Percentiles rank a stretch among this genome's conserved stretches.
Evolutionary conservation across 306 rosid genomes (phyloP).

Genomic region (Alnus rubra): DNA sequence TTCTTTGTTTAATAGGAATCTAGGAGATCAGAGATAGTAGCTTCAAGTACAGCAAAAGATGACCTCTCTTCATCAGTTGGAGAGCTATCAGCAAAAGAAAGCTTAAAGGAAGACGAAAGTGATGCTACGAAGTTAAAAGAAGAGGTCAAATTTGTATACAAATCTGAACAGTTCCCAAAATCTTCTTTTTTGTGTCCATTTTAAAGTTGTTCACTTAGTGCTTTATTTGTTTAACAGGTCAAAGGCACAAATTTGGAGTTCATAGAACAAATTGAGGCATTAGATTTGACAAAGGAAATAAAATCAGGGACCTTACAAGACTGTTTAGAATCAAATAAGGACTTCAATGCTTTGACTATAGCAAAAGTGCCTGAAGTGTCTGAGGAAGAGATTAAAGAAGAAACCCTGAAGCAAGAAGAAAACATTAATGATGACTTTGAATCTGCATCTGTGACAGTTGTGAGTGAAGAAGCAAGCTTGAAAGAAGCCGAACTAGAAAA

Average conservation of each 20-base stretch:
- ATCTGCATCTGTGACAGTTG: background rate
- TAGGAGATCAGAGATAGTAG: conserved; percentile 5
- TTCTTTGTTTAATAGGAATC: conserved; percentile 14
- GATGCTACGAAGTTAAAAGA: conserved; percentile 1
- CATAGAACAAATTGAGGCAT: conserved; percentile 23
- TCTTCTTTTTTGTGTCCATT: conserved; percentile 1
- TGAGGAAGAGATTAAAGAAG: conserved; percentile 10
- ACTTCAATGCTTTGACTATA: conserved; percentile 6
- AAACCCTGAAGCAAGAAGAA: conserved; percentile 5
- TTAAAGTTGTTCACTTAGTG: background rate
- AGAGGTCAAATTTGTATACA: conserved; percentile 23
- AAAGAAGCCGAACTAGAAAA: conserved; percentile 30
- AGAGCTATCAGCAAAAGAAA: conserved; percentile 6
- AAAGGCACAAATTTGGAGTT: conserved; percentile 12
- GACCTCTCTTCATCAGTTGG: conserved; percentile 17
- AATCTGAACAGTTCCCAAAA: conserved; percentile 3
- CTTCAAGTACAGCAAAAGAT: conserved; percentile 5
- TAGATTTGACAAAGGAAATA: conserved; percentile 12
- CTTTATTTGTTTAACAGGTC: conserved; percentile 22
- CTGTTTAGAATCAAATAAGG: conserved; percentile 10
- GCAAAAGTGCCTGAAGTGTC: conserved; percentile 7
- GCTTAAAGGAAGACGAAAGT: conserved; percentile 20
- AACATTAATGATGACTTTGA: conserved; percentile 5
- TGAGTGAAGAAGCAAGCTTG: conserved; percentile 19
- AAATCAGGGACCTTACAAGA: conserved; percentile 20